phyloP scores from a whole-genome alignment of 495 filamentous ascomycete genomes.

The Penicillium nucicola region DNA sequence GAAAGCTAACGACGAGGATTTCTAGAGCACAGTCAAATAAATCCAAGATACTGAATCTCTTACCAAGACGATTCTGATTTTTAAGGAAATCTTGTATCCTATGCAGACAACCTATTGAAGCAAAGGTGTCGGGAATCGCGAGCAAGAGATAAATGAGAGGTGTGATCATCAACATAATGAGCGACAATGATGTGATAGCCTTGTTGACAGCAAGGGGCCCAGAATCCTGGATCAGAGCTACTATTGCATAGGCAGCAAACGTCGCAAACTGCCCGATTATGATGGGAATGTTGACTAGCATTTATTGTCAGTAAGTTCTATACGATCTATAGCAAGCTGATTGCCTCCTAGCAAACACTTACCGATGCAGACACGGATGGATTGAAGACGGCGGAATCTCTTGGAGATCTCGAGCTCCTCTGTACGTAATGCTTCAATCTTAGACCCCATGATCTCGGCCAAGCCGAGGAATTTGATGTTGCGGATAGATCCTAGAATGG shows the following conservation, averaged over 20 bases:
- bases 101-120: slow-evolving; percentile 18
- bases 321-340: too few species aligned
- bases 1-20: too few species aligned
- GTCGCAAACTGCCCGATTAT: slow-evolving; percentile 18
- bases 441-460: slow-evolving; percentile 10
- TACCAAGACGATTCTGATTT: slow-evolving; percentile 8
- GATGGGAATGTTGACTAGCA: slow-evolving; percentile 13
- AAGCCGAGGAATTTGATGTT: slow-evolving; percentile 18
- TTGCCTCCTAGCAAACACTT: not conserved
- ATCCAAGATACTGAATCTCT: not conserved
- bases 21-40: too few species aligned
- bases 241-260: slow-evolving; percentile 16
- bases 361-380: slow-evolving; percentile 13
- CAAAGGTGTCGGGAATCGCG: slow-evolving; percentile 19
- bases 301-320: not conserved
- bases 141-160: slow-evolving; percentile 10
- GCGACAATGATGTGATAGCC: slow-evolving; percentile 15
- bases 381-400: slow-evolving; percentile 9
- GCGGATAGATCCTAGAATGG: slow-evolving; percentile 16
- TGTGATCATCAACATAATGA: slow-evolving; percentile 17
- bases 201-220: slow-evolving; percentile 11
- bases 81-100: slow-evolving; percentile 19
- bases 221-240: slow-evolving; percentile 13
- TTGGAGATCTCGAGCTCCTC: slow-evolving; percentile 16
- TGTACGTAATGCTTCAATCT: slow-evolving; percentile 6